These are phyloP conservation scores for Corynespora cassiicola DNA, from an alignment of 2,329 filamentous ascomycete genomes.

Conservation along the genomic window DNA sequence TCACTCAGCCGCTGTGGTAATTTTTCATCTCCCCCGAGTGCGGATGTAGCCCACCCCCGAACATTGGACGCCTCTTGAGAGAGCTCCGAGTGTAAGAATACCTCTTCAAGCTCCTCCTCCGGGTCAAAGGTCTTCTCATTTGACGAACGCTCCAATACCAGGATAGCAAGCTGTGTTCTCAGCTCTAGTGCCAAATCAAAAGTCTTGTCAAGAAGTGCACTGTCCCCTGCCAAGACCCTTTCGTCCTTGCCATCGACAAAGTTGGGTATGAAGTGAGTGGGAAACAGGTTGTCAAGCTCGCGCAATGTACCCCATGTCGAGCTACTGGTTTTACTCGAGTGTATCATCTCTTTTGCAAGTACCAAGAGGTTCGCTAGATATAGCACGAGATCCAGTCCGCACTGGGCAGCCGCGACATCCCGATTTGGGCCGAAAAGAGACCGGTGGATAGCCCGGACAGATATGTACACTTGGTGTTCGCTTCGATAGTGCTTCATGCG, in stretches of 20 bases:
- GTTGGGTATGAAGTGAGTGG: slow-evolving; percentile 37
- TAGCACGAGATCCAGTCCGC: slow-evolving; percentile 49
- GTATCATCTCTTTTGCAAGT: slow-evolving; percentile 48
- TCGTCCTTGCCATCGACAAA: slow-evolving; percentile 19
- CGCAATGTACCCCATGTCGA: slow-evolving; percentile 37
- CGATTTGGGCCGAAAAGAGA: slow-evolving; percentile 43
- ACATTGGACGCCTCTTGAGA: slow-evolving; percentile 24
- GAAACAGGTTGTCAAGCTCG: slow-evolving; percentile 43
- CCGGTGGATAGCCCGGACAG: slow-evolving; percentile 44
- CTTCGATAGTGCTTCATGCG: slow-evolving; percentile 44
- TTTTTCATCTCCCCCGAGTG: slow-evolving; percentile 46
- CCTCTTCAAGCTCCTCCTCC: slow-evolving; percentile 43
- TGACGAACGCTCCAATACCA: slow-evolving; percentile 45
- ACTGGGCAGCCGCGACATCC: slow-evolving; percentile 18
- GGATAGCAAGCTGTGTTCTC: slow-evolving; percentile 61
- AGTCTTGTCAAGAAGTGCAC: slow-evolving; percentile 49
- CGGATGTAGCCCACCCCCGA: slow-evolving; percentile 42
- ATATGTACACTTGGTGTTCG: slow-evolving; percentile 51
- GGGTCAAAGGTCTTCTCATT: slow-evolving; percentile 46
- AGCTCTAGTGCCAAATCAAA: slow-evolving; percentile 60
- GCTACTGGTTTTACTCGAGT: slow-evolving; percentile 31
- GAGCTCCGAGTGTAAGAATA: slow-evolving; percentile 48
- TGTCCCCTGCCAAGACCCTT: slow-evolving; percentile 41
- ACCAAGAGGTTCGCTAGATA: slow-evolving; percentile 53
- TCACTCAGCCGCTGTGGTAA: slow-evolving; percentile 45